Percentiles rank a stretch among this genome's conserved stretches.
Evolutionary conservation across 441 rosid genomes (phyloP).

Genomic region (Arabidopsis lyrata): DNA sequence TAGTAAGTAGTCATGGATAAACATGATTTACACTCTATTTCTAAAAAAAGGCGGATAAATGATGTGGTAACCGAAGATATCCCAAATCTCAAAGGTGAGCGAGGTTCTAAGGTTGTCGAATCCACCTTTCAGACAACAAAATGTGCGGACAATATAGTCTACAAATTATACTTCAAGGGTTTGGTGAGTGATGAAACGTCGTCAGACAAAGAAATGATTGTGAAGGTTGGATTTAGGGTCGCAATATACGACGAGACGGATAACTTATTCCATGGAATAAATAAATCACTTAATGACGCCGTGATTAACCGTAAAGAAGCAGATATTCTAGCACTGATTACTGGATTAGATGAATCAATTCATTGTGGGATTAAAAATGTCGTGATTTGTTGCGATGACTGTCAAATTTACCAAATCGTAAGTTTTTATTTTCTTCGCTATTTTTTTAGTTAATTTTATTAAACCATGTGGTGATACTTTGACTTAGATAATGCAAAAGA

Average conservation of each 20-base stretch:
- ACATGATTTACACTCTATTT: neutral
- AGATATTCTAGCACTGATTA: neutral
- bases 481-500: neutral
- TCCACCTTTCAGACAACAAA: neutral
- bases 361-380: neutral
- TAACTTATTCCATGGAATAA: neutral
- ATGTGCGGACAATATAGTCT: neutral
- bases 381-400: neutral
- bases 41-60: neutral
- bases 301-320: neutral
- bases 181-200: neutral
- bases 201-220: neutral
- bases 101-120: neutral
- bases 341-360: neutral
- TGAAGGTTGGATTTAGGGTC: neutral
- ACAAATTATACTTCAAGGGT: neutral
- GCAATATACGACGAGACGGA: neutral
- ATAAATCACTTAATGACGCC: neutral
- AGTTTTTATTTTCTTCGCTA: neutral
- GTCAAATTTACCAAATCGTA: neutral
- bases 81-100: neutral
- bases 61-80: neutral
- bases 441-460: neutral
- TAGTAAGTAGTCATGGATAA: neutral
- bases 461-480: neutral